These are phyloP conservation scores for Mycena metata DNA, from an alignment of 768 basidiomycete genomes.

Conservation along the genomic window DNA sequence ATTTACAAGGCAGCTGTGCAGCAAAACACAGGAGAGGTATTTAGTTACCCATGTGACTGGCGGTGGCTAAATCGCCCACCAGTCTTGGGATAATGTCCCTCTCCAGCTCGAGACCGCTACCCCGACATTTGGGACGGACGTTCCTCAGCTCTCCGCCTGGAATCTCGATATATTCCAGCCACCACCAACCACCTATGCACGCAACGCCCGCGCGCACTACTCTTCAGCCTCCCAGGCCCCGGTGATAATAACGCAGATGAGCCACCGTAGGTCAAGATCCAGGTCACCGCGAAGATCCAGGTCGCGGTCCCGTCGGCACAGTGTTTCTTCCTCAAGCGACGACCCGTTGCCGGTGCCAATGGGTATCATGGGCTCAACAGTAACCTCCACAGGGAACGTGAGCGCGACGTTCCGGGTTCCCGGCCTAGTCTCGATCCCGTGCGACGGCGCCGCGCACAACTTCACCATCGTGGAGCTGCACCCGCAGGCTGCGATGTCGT, in stretches of 20 bases:
- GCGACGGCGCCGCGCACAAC: constrained; percentile 55
- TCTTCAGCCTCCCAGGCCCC: not conserved
- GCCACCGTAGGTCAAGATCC: too few species aligned
- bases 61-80: not conserved
- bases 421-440: constrained; percentile 57
- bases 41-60: not conserved
- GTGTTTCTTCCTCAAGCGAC: too few species aligned
- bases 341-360: too few species aligned
- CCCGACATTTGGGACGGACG: constrained; percentile 55
- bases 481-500: constrained; percentile 56
- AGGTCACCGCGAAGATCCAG: too few species aligned
- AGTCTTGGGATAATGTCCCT: constrained; percentile 60
- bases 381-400: constrained; percentile 54
- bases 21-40: constrained; percentile 60
- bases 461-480: constrained; percentile 56
- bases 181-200: too few species aligned
- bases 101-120: constrained; percentile 59
- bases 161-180: constrained; percentile 46
- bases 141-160: constrained; percentile 57
- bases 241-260: too few species aligned
- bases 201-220: too few species aligned
- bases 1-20: constrained; percentile 58
- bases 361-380: constrained; percentile 28
- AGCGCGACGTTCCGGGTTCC: constrained; percentile 59
- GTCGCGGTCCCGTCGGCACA: too few species aligned